These are phyloP conservation scores for Onygena corvina DNA, from an alignment of 2,329 filamentous ascomycete genomes.

Conservation along the genomic window DNA sequence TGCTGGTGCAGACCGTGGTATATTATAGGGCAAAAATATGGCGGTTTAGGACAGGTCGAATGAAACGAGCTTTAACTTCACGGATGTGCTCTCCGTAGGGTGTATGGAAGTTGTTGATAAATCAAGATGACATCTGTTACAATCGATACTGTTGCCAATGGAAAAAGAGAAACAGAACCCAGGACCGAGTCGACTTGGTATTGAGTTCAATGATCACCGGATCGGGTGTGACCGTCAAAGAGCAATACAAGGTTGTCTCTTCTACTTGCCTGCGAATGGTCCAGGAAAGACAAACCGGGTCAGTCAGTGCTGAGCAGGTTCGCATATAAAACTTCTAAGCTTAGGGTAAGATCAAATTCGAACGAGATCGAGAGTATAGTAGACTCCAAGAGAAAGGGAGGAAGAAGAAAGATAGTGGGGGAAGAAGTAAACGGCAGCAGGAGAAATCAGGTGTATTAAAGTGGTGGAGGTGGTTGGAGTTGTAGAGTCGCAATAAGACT, in stretches of 20 bases:
- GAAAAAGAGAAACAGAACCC: slow-evolving; percentile 4
- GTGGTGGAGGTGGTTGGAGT: slow-evolving; percentile 8
- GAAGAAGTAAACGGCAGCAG: slow-evolving; percentile 3
- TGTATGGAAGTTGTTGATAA: slow-evolving; percentile 7
- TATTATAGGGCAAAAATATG: slow-evolving; percentile 4
- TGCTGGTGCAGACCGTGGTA: neutral
- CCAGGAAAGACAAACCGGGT: neutral
- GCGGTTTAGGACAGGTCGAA: slow-evolving; percentile 7
- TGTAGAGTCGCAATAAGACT: slow-evolving; percentile 12
- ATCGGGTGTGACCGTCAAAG: slow-evolving; percentile 7
- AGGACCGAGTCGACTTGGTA: slow-evolving; percentile 3
- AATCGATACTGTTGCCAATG: slow-evolving; percentile 1
- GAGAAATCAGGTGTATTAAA: neutral
- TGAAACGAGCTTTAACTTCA: slow-evolving; percentile 6
- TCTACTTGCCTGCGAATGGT: neutral
- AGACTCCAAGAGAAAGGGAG: neutral
- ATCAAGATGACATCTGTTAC: slow-evolving; percentile 7
- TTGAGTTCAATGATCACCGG: slow-evolving; percentile 8
- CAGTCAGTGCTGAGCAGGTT: no score
- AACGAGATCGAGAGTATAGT: no score
- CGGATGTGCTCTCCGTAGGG: slow-evolving; percentile 5
- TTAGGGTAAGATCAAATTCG: no score
- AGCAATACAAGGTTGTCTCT: neutral
- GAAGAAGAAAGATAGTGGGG: neutral
- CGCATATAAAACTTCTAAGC: no score